phyloP scores from a whole-genome alignment of 257 asterid species.

The Phtheirospermum japonicum region DNA sequence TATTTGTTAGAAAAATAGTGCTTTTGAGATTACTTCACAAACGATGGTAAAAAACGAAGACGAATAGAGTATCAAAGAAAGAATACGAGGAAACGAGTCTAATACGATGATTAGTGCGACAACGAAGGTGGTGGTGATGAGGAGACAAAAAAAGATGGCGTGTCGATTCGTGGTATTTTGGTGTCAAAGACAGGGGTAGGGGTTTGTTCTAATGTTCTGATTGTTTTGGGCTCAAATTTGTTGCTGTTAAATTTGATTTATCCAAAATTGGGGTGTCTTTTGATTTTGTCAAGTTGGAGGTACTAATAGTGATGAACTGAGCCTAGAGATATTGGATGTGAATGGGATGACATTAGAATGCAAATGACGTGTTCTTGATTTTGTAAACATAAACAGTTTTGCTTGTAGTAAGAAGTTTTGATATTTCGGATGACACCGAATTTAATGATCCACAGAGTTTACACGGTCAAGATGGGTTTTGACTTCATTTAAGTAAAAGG shows the following conservation, averaged over 20 bases:
- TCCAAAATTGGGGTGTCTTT: slow-evolving; percentile 59
- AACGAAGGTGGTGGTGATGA: no score
- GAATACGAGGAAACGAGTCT: no score
- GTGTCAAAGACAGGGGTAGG: no score
- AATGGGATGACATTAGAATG: slow-evolving; percentile 71
- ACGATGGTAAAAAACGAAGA: no score
- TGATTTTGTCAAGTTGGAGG: slow-evolving; percentile 34
- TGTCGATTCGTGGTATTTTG: no score
- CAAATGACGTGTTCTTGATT: slow-evolving; percentile 68
- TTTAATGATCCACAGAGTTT: slow-evolving; percentile 38
- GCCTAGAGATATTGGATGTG: slow-evolving; percentile 64
- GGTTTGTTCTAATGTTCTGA: slow-evolving; percentile 64
- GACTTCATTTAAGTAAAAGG: slow-evolving; percentile 40
- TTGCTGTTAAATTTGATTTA: slow-evolving; percentile 77
- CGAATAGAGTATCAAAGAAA: no score
- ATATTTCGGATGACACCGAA: slow-evolving; percentile 31
- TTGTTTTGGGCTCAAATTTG: slow-evolving; percentile 68
- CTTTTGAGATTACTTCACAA: no score
- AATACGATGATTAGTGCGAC: no score
- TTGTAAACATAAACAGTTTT: slow-evolving; percentile 41
- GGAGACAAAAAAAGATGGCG: no score
- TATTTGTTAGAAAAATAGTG: no score
- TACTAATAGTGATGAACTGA: slow-evolving; percentile 47
- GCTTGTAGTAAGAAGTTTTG: slow-evolving; percentile 33
- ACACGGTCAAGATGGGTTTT: slow-evolving; percentile 30